These are phyloP conservation scores for Ceratocystis ficicola DNA, from an alignment of 2,329 filamentous ascomycete genomes.

Conservation along the genomic window DNA sequence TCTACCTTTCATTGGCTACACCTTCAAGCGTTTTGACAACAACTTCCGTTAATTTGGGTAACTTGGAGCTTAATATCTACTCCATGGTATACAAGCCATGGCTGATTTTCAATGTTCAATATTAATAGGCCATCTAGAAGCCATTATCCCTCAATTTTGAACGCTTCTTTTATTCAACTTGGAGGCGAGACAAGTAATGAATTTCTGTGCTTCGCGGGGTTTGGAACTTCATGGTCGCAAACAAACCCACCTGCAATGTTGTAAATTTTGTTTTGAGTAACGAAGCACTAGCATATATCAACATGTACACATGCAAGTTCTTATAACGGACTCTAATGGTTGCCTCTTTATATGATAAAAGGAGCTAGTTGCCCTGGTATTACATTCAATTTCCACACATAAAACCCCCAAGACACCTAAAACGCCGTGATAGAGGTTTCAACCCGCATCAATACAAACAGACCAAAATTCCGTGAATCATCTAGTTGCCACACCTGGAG, in stretches of 20 bases:
- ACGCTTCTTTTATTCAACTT: conserved; percentile 21
- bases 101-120: conserved; percentile 12
- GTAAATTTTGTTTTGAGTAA: neutral
- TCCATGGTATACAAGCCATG: neutral
- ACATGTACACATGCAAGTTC: neutral
- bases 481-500: conserved; percentile 44
- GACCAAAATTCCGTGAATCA: neutral
- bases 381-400: conserved; percentile 10
- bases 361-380: conserved; percentile 1
- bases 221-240: neutral
- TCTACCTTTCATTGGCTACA: conserved; percentile 81
- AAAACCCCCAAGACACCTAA: neutral
- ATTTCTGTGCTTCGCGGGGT: neutral
- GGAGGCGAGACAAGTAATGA: neutral
- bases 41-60: conserved; percentile 44
- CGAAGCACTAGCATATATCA: neutral
- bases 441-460: conserved; percentile 6
- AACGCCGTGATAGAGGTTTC: conserved; percentile 5
- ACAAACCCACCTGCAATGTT: neutral
- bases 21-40: conserved; percentile 89
- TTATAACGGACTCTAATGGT: neutral
- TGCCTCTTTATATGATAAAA: neutral
- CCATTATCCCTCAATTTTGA: conserved; percentile 23
- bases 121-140: neutral
- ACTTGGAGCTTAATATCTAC: conserved; percentile 17